phyloP scores from a whole-genome alignment of 345 rosid species.

The Populus nigra region DNA sequence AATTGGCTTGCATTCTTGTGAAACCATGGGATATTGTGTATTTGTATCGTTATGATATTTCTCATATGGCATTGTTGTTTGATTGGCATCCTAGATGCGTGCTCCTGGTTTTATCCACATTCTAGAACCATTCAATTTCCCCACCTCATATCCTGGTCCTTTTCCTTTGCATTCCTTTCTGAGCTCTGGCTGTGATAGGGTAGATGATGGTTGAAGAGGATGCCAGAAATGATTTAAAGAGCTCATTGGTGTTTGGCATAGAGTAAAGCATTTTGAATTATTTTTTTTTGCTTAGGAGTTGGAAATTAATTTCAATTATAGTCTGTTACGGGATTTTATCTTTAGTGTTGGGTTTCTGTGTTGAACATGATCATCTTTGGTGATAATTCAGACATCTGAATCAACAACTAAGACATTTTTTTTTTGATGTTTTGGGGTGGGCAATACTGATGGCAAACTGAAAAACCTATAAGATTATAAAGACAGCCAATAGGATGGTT shows the following conservation, averaged over 20 bases:
- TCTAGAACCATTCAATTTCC: neutral
- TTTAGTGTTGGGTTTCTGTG: neutral
- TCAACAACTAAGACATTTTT: neutral
- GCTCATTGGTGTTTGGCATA: neutral
- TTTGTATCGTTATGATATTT: neutral
- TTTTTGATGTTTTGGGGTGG: neutral
- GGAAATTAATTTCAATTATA: neutral
- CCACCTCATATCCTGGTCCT: neutral
- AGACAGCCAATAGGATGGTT: neutral
- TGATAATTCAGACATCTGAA: neutral
- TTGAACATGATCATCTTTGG: neutral
- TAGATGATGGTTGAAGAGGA: neutral
- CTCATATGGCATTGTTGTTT: neutral
- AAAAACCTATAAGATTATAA: neutral
- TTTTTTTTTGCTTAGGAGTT: neutral
- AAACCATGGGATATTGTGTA: neutral
- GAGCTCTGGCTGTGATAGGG: neutral
- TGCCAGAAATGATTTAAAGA: neutral
- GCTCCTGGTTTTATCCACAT: neutral
- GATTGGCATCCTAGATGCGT: neutral
- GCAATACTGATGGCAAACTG: neutral
- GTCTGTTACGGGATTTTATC: neutral
- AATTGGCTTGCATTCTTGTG: neutral
- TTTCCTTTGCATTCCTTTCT: neutral
- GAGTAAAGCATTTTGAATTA: neutral